Conservation (phyloP, 2,329 filamentous ascomycete genomes). For the Cladosporium sp. region DNA sequence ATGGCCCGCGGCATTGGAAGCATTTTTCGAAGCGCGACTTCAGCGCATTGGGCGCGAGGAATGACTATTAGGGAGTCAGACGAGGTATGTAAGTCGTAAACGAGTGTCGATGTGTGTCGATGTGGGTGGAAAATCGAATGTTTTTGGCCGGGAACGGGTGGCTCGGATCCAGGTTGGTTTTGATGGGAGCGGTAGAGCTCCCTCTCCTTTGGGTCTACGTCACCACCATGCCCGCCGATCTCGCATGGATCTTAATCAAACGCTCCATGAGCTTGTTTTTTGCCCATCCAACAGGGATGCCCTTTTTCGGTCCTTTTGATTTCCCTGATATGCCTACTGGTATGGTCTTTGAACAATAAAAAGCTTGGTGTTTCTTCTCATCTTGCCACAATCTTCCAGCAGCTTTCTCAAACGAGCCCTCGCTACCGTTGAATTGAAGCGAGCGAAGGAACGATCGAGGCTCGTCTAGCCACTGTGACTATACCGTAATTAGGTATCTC, state of each 20-base stretch:
- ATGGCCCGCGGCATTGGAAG: slow-evolving; percentile 10
- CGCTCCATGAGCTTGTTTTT: slow-evolving; percentile 1
- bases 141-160: slow-evolving; percentile 1
- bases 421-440: no score
- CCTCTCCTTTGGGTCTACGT: slow-evolving; percentile 3
- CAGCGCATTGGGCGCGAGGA: slow-evolving; percentile 2
- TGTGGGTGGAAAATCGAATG: not conserved
- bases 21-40: not conserved
- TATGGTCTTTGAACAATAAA: no score
- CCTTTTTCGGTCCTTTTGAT: no score
- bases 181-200: not conserved
- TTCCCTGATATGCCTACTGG: no score
- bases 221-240: slow-evolving; percentile 1
- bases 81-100: not conserved
- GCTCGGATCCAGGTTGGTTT: slow-evolving; percentile 7
- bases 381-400: no score
- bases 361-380: no score
- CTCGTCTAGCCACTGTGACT: no score
- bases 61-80: not conserved
- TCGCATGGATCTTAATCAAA: not conserved
- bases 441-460: no score
- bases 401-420: no score
- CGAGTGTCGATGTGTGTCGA: not conserved
- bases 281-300: no score
- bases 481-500: no score